Evolutionary conservation across 176 grass and related monocot genomes (phyloP).

Genomic region (Chrysopogon serrulatus): DNA sequence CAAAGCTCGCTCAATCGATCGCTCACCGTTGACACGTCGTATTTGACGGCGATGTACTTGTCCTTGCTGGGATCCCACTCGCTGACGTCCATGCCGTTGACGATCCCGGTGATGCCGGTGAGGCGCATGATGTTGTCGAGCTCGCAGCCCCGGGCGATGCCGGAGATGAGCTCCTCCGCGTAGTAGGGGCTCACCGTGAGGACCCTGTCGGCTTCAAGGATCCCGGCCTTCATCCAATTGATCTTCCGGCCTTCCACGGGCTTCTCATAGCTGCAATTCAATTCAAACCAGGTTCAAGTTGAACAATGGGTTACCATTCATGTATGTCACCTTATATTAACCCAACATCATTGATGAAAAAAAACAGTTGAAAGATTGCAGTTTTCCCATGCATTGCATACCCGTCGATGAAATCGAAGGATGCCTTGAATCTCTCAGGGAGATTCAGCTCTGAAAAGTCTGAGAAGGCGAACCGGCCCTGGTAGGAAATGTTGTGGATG

Average conservation of each 20-base stretch:
- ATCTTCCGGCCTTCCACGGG: slow-evolving; percentile 89
- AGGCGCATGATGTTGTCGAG: slow-evolving; percentile 60
- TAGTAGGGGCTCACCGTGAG: slow-evolving; percentile 92
- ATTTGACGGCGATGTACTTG: slow-evolving; percentile 73
- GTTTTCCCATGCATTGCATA: not conserved
- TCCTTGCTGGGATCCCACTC: slow-evolving; percentile 87
- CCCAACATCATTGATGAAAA: not conserved
- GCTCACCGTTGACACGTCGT: slow-evolving; percentile 68
- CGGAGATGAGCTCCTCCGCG: slow-evolving; percentile 83
- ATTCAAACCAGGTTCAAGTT: not conserved
- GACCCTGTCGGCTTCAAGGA: slow-evolving; percentile 56
- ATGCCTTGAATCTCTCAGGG: slow-evolving; percentile 67
- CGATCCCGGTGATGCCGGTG: slow-evolving; percentile 67
- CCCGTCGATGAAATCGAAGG: slow-evolving; percentile 90
- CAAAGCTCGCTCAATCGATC: no score
- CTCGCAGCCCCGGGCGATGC: slow-evolving; percentile 71
- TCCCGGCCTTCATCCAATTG: slow-evolving; percentile 96
- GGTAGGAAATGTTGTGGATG: slow-evolving; percentile 98
- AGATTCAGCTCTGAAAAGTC: slow-evolving; percentile 71
- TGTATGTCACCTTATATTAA: not conserved
- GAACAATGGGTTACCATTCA: not conserved
- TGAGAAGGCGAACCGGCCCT: slow-evolving; percentile 57
- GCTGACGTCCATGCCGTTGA: slow-evolving; percentile 92
- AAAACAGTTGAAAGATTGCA: not conserved
- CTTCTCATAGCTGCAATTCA: slow-evolving; percentile 52